A percentile compares a stretch with the other conserved stretches of the same genome.
Conservation (phyloP, 2,329 filamentous ascomycete genomes). For the Botrytis tulipae region DNA sequence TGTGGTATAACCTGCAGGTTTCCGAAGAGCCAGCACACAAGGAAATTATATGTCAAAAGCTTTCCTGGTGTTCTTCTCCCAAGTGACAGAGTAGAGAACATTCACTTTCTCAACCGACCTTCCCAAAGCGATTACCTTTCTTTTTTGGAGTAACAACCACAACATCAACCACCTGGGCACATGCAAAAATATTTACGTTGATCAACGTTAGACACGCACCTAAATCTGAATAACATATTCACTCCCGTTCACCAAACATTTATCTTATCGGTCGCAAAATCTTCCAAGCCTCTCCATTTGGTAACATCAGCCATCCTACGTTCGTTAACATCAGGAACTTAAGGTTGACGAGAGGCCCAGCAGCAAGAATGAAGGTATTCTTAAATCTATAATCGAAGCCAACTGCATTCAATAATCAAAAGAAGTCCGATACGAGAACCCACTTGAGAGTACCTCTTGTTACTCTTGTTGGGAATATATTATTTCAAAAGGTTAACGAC, state of each 20-base stretch:
- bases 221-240: neutral
- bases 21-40: slow-evolving; percentile 22
- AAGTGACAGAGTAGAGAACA: slow-evolving; percentile 5
- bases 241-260: neutral
- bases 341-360: neutral
- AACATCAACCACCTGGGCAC: neutral
- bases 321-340: neutral
- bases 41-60: slow-evolving; percentile 1
- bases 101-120: slow-evolving; percentile 4
- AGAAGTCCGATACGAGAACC: neutral
- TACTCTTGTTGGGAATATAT: neutral
- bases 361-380: neutral
- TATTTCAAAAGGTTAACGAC: neutral
- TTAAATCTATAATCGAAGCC: neutral
- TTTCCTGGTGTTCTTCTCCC: neutral
- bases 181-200: slow-evolving; percentile 6
- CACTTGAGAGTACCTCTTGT: neutral
- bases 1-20: slow-evolving; percentile 20
- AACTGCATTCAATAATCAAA: neutral
- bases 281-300: neutral
- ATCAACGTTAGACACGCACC: neutral
- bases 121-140: neutral
- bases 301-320: neutral
- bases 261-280: neutral
- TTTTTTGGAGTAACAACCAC: slow-evolving; percentile 11